Evolutionary conservation across 2,329 filamentous ascomycete species (phyloP).

Genomic region (Cyphellophora attinorum): DNA sequence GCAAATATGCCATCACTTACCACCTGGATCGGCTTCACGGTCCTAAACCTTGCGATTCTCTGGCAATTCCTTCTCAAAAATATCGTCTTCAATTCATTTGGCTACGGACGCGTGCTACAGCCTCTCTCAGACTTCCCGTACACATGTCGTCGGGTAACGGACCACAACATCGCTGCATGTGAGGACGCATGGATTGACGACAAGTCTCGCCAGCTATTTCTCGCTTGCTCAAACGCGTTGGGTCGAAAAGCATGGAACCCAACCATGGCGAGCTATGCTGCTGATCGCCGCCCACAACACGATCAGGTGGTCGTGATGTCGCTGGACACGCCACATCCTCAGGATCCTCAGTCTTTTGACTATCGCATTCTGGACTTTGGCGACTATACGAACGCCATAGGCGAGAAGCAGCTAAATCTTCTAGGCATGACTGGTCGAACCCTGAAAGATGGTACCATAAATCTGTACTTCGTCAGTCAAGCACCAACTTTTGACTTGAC

Average conservation of each 20-base stretch:
- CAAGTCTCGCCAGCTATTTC: constrained; percentile 18
- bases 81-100: constrained; percentile 22
- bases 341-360: constrained; percentile 5
- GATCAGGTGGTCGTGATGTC: constrained; percentile 22
- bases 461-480: constrained; percentile 25
- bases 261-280: not conserved
- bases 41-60: constrained; percentile 17
- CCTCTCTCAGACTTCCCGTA: constrained; percentile 24
- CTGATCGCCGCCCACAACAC: constrained; percentile 10
- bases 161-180: constrained; percentile 21
- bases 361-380: constrained; percentile 16
- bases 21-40: constrained; percentile 5
- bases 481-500: constrained; percentile 22
- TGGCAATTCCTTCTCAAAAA: constrained; percentile 22
- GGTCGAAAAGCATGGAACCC: constrained; percentile 19
- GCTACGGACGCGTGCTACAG: constrained; percentile 22
- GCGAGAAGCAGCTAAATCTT: constrained; percentile 26
- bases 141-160: constrained; percentile 18
- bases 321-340: constrained; percentile 18
- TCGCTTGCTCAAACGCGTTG: constrained; percentile 18
- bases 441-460: constrained; percentile 11
- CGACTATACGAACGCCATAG: constrained; percentile 17
- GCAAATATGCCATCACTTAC: constrained; percentile 8
- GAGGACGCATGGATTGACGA: constrained; percentile 23
- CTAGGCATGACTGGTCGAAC: constrained; percentile 17